A percentile compares a stretch with the other conserved stretches of the same genome.
Evolutionary conservation across 78 protist species (phyloP).

Genomic region (Chrysochromulina parva): DNA sequence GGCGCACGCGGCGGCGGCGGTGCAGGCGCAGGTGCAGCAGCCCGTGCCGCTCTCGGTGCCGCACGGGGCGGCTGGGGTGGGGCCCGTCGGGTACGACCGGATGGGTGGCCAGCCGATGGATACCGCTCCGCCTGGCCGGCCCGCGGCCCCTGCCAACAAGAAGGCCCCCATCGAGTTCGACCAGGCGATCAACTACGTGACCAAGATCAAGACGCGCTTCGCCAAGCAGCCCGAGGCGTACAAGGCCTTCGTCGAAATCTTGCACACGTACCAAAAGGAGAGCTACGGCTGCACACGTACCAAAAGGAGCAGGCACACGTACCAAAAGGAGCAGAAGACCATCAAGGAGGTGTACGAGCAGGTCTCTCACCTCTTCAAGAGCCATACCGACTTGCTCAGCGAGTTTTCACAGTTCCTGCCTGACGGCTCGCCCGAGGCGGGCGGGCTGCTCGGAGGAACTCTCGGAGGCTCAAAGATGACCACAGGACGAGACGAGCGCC

Average conservation of each 20-base stretch:
- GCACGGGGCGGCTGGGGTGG: not conserved
- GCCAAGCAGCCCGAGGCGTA: constrained; percentile 78
- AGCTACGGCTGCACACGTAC: too few relatives aligned
- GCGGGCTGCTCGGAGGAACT: not conserved
- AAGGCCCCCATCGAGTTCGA: constrained; percentile 36
- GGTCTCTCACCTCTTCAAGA: constrained; percentile 70
- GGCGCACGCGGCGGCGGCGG: not conserved
- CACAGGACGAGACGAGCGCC: too few relatives aligned
- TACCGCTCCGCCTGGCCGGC: not conserved
- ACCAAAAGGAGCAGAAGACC: constrained; percentile 69
- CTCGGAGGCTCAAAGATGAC: too few relatives aligned
- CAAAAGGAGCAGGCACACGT: constrained; percentile 80
- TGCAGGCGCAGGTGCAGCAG: not conserved
- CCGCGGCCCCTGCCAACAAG: not conserved
- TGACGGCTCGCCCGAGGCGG: constrained; percentile 48
- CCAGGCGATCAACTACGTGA: constrained; percentile 53
- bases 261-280: constrained; percentile 86
- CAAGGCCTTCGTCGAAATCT: constrained; percentile 83
- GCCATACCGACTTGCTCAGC: constrained; percentile 82
- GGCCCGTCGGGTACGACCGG: not conserved
- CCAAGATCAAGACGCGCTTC: constrained; percentile 75
- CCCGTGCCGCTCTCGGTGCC: not conserved
- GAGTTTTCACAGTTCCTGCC: constrained; percentile 94
- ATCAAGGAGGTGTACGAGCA: constrained; percentile 72
- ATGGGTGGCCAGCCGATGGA: not conserved